A percentile compares a stretch with the other conserved stretches of the same genome.
Conservation (phyloP, 2,329 filamentous ascomycete genomes). For the Neonectria sp. region DNA sequence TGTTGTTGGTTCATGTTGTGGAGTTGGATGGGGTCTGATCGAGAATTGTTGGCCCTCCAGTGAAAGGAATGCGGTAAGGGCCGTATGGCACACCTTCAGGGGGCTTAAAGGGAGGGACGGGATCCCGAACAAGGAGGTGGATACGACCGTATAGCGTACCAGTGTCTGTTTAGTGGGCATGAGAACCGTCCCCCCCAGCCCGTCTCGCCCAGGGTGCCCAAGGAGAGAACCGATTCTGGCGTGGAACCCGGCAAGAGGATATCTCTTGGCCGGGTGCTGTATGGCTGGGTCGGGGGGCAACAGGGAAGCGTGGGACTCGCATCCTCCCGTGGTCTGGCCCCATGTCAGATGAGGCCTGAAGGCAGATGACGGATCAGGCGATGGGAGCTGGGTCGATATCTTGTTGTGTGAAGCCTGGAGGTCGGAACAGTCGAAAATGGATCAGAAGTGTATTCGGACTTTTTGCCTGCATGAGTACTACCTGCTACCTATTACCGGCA, state of each 20-base stretch:
- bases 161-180: slow-evolving; percentile 30
- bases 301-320: slow-evolving; percentile 21
- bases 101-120: slow-evolving; percentile 23
- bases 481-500: neutral
- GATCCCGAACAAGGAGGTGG: slow-evolving; percentile 43
- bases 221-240: slow-evolving; percentile 39
- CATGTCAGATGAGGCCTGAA: slow-evolving; percentile 25
- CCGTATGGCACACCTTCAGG: neutral
- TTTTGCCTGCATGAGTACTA: slow-evolving; percentile 1
- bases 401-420: neutral
- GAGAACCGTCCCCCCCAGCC: neutral
- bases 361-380: slow-evolving; percentile 34
- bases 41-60: slow-evolving; percentile 10
- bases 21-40: slow-evolving; percentile 3
- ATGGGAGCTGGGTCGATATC: slow-evolving; percentile 9
- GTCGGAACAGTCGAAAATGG: neutral
- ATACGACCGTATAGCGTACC: slow-evolving; percentile 23
- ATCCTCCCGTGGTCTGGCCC: slow-evolving; percentile 29
- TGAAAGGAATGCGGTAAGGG: slow-evolving; percentile 17
- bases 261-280: slow-evolving; percentile 33
- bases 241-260: slow-evolving; percentile 36
- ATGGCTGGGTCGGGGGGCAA: slow-evolving; percentile 33
- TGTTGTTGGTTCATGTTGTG: slow-evolving; percentile 11
- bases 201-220: slow-evolving; percentile 31
- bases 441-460: neutral